These are phyloP conservation scores for Suillus spraguei DNA, from an alignment of 768 basidiomycete genomes.

Conservation along the genomic window DNA sequence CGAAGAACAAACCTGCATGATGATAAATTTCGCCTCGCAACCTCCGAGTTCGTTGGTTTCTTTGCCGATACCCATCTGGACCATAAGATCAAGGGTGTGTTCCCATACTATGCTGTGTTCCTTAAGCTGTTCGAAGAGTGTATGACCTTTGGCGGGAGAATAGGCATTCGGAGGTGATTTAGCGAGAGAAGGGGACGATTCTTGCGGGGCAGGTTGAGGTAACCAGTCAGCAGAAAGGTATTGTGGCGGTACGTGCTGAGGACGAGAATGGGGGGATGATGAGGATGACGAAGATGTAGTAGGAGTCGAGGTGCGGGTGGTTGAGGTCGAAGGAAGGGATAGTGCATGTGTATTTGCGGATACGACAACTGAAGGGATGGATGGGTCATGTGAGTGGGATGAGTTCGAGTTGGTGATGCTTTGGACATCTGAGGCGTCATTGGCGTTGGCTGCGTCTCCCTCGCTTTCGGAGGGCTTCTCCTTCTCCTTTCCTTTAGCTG, in stretches of 20 bases:
- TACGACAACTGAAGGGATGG: slow-evolving; percentile 31
- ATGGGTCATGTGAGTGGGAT: slow-evolving; percentile 19
- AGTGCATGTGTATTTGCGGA: slow-evolving; percentile 23
- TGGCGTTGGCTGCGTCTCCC: slow-evolving; percentile 22
- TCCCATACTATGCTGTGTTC: slow-evolving; percentile 71
- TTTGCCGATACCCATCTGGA: slow-evolving; percentile 64
- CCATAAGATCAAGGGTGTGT: slow-evolving; percentile 53
- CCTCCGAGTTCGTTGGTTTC: slow-evolving; percentile 50
- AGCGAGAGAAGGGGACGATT: slow-evolving; percentile 3
- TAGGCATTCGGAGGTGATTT: slow-evolving; percentile 17
- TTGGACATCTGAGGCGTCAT: slow-evolving; percentile 30
- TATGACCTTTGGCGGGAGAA: slow-evolving; percentile 58
- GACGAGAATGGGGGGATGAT: slow-evolving; percentile 12
- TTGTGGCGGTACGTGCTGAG: slow-evolving; percentile 15
- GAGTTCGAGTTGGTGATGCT: slow-evolving; percentile 31
- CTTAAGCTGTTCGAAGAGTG: slow-evolving; percentile 57
- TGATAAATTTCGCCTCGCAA: slow-evolving; percentile 63
- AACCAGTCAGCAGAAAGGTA: slow-evolving; percentile 33
- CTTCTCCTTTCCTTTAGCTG: slow-evolving; percentile 13
- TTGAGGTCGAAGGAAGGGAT: slow-evolving; percentile 8
- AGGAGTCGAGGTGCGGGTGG: slow-evolving; percentile 23
- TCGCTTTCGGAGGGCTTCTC: slow-evolving; percentile 11
- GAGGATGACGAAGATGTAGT: slow-evolving; percentile 29
- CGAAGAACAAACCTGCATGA: slow-evolving; percentile 49
- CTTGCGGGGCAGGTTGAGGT: slow-evolving; percentile 15